A percentile compares a stretch with the other conserved stretches of the same genome.
Conservation (phyloP, 2,329 filamentous ascomycete species). For the Monosporascus sp. region DNA sequence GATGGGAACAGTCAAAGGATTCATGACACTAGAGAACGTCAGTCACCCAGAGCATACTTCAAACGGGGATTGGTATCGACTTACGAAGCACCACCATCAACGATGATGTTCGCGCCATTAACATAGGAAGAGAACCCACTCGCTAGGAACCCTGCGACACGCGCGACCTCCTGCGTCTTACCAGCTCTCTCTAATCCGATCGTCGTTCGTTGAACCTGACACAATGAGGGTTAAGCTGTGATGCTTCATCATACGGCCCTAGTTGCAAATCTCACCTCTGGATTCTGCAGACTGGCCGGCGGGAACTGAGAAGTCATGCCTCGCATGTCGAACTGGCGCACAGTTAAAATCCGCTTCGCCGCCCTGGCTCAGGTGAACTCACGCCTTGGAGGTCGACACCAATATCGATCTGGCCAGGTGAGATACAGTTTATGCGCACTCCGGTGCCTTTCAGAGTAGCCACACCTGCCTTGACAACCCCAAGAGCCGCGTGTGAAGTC, state of each 20-base stretch:
- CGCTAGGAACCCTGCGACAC: conserved; percentile 57
- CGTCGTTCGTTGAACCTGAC: conserved; percentile 37
- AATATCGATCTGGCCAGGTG: conserved; percentile 34
- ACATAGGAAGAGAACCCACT: conserved; percentile 59
- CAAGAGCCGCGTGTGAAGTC: conserved; percentile 53
- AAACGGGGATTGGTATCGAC: conserved; percentile 6
- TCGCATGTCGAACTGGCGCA: conserved; percentile 38
- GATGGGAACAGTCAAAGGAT: conserved; percentile 34
- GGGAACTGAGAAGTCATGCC: conserved; percentile 50
- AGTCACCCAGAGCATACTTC: conserved; percentile 8
- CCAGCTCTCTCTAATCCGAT: conserved; percentile 56
- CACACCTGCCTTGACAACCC: conserved; percentile 54
- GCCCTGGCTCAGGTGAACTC: conserved; percentile 9
- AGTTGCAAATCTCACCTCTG: conserved; percentile 27
- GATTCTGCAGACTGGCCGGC: conserved; percentile 45
- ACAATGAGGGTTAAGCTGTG: neutral
- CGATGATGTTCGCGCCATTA: conserved; percentile 55
- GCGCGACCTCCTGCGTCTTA: conserved; percentile 50
- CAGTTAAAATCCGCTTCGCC: neutral
- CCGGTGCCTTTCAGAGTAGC: conserved; percentile 52
- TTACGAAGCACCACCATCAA: conserved; percentile 52
- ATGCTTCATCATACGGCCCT: neutral
- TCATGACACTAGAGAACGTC: conserved; percentile 28
- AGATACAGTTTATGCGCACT: conserved; percentile 52
- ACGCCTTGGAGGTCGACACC: conserved; percentile 38